Conservation (phyloP, 768 basidiomycete species). For the Mrakia gelida region DNA sequence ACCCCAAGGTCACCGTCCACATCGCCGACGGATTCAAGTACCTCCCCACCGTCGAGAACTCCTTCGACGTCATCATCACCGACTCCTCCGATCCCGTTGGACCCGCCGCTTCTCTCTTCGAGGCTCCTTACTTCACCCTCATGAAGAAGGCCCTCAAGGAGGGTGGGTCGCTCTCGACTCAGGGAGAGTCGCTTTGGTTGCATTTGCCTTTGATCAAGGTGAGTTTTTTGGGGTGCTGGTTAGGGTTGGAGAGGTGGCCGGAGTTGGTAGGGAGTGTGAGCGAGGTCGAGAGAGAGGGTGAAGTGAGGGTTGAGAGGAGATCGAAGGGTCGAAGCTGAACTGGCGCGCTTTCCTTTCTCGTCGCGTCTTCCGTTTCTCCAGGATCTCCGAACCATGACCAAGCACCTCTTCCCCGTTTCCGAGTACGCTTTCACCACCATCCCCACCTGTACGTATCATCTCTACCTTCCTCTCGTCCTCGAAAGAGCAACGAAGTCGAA, state of each 20-base stretch:
- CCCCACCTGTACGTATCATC: slow-evolving; percentile 60
- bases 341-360: not conserved
- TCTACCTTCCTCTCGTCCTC: not conserved
- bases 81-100: slow-evolving; percentile 98
- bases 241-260: no score
- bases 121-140: slow-evolving; percentile 94
- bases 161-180: slow-evolving; percentile 90
- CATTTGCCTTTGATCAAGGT: slow-evolving; percentile 77
- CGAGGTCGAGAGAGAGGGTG: no score
- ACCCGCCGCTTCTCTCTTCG: slow-evolving; percentile 87
- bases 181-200: slow-evolving; percentile 93
- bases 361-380: not conserved
- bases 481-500: not conserved
- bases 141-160: slow-evolving; percentile 82
- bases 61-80: slow-evolving; percentile 97
- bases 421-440: slow-evolving; percentile 96
- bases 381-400: slow-evolving; percentile 64
- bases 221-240: not conserved
- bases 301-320: not conserved
- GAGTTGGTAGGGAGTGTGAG: no score
- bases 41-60: slow-evolving; percentile 75
- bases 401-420: slow-evolving; percentile 67
- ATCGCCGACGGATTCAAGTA: slow-evolving; percentile 98
- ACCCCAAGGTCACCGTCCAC: slow-evolving; percentile 74
- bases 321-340: not conserved